Percentiles rank a stretch among this genome's conserved stretches.
phyloP scores from a whole-genome alignment of 306 rosid species.

The Lotus japonicus region DNA sequence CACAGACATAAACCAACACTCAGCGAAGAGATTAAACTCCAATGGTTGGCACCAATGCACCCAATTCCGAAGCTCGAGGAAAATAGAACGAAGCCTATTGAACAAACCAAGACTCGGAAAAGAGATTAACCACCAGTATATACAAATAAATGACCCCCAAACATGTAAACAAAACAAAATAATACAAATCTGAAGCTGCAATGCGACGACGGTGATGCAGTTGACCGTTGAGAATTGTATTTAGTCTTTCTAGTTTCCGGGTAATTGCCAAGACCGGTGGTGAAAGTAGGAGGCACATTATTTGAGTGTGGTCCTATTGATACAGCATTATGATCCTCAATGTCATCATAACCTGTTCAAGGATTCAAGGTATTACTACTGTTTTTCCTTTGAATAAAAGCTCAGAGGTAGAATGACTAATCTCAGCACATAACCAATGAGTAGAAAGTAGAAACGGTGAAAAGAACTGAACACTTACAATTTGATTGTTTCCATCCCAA shows the following conservation, averaged over 20 bases:
- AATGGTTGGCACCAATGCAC: too few species aligned
- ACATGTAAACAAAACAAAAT: slow-evolving; percentile 29
- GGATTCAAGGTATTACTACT: slow-evolving; percentile 8
- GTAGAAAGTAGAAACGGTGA: slow-evolving; percentile 6
- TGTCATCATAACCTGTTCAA: slow-evolving; percentile 64
- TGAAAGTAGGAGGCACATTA: slow-evolving; percentile 64
- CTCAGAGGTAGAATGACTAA: not conserved
- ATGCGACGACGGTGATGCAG: slow-evolving; percentile 34
- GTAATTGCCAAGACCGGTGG: slow-evolving; percentile 52
- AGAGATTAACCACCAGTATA: too few species aligned
- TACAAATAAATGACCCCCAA: slow-evolving; percentile 26
- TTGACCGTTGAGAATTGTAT: slow-evolving; percentile 35
- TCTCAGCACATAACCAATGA: not conserved
- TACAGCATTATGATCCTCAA: slow-evolving; percentile 39
- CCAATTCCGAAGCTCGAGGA: too few species aligned
- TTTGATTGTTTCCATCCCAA: slow-evolving; percentile 89
- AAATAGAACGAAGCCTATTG: too few species aligned
- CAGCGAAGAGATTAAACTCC: too few species aligned
- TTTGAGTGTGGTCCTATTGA: slow-evolving; percentile 35
- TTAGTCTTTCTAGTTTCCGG: slow-evolving; percentile 35
- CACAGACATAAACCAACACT: too few species aligned
- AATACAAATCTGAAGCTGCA: slow-evolving; percentile 22
- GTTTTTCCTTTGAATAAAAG: not conserved
- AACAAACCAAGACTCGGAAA: too few species aligned
- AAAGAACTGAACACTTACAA: slow-evolving; percentile 44